Evolutionary conservation across 169 alveolate species (phyloP), one percentile per base, ranked within the genome.

Genomic region (Babesia ovis): DNA sequence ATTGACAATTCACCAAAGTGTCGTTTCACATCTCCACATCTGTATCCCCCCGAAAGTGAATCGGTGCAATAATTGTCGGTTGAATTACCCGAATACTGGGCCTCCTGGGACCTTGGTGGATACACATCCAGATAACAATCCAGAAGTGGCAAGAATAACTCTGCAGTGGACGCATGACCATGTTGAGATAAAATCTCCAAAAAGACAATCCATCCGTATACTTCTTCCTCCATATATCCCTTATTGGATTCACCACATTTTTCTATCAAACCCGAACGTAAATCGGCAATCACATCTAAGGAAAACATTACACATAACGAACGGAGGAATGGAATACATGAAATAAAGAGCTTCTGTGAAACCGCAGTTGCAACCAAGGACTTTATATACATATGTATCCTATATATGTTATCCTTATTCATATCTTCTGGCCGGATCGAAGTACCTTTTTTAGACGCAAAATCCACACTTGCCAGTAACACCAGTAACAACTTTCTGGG

Each of bases 131-230:
- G 53, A 54, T 54, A 76, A 25, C 35, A 45, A 20, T 67, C 73
- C 56, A 76, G 64, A 12, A 76, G 43, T 12, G 85, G 85, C 41
- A 67, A n/a, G 43, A 76, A 39, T 14, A 66, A 0, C 37, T 57
- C 51, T 23, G 85, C 71, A 6, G 37, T 29, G 9, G 41, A 45
- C 11, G 64, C 75, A 23, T 76, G 77, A 22, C 80, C 77, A 32
- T 48, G 18, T 23, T 76, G 85, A 11, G 80, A 32, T 35, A 76
- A 46, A n/a, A 50, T 29, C 55, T 76, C 85, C 16, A 76, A 50
- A 37, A 74, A 76, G 14, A 73, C 66, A 2, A 62, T 62, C 85
- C 85, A 76, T 45, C 85, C 85, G 41, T 76, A 67, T n/a, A 67
- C 57, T 37, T 76, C 85, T 37, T 76, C 85, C 43, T 54, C 85